phyloP scores from a whole-genome alignment of 768 basidiomycete species.

The Rhodotorula diobovata region DNA sequence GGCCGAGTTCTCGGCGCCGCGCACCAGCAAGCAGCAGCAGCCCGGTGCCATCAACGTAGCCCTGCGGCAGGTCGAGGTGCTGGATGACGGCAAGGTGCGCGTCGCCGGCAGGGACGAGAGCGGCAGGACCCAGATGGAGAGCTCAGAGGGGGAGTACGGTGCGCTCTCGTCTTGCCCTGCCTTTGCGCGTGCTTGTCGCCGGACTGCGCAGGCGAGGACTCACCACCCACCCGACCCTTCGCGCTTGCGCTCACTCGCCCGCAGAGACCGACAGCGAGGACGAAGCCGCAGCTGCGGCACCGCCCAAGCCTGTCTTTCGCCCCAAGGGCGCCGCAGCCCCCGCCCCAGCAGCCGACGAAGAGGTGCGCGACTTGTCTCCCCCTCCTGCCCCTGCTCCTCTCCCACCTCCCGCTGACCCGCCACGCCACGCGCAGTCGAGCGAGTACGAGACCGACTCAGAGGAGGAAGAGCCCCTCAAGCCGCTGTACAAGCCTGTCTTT shows the following conservation, averaged over 20 bases:
- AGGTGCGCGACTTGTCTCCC: constrained; percentile 31
- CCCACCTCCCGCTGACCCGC: neutral
- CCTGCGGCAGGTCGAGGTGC: constrained; percentile 74
- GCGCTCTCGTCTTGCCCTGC: constrained; percentile 31
- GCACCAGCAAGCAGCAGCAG: neutral
- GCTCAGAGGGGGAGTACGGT: constrained; percentile 48
- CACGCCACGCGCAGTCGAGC: constrained; percentile 54
- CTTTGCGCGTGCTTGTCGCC: neutral
- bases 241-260: constrained; percentile 48
- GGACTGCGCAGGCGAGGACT: no score
- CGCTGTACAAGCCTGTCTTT: constrained; percentile 85
- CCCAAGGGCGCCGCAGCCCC: constrained; percentile 7
- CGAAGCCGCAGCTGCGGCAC: constrained; percentile 41
- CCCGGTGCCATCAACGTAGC: constrained; percentile 66
- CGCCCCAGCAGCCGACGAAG: neutral
- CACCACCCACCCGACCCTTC: no score
- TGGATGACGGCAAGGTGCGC: constrained; percentile 71
- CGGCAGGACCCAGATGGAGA: constrained; percentile 64
- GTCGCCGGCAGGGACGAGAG: constrained; percentile 74
- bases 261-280: constrained; percentile 52
- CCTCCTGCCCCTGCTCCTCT: neutral
- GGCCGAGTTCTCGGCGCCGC: constrained; percentile 47
- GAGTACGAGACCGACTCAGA: constrained; percentile 76
- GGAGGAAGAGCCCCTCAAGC: constrained; percentile 62
- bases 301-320: constrained; percentile 15